Conservation (phyloP, 2,329 filamentous ascomycete species). For the Fusarium xylarioides region DNA sequence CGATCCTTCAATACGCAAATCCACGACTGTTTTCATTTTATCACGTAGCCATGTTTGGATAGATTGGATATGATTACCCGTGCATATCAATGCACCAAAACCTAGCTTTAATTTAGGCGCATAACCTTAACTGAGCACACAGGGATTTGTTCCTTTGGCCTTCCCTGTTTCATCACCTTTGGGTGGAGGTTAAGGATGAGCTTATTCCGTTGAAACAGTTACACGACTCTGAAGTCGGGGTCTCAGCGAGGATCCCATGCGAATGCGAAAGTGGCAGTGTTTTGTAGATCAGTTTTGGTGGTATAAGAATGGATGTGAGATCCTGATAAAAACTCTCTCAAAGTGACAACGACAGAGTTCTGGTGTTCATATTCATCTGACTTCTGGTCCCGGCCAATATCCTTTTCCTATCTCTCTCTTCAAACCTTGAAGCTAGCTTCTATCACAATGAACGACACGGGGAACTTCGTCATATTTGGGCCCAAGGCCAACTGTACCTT, state of each 20-base stretch:
- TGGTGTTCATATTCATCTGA: too few relatives aligned
- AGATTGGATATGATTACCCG: neutral
- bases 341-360: too few relatives aligned
- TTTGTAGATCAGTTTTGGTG: neutral
- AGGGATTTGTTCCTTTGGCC: neutral
- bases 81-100: neutral
- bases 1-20: neutral
- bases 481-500: constrained; percentile 31
- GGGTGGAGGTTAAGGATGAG: neutral
- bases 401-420: neutral
- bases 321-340: neutral
- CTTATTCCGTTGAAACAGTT: neutral
- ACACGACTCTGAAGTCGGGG: neutral
- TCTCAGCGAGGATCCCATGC: neutral
- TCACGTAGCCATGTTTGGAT: neutral
- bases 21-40: neutral
- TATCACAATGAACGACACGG: neutral
- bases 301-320: neutral
- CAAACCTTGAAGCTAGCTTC: too few relatives aligned
- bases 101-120: neutral
- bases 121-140: neutral
- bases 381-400: too few relatives aligned
- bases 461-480: constrained; percentile 17
- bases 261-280: constrained; percentile 13
- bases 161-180: neutral